Percentiles rank a stretch among this genome's conserved stretches.
These are phyloP conservation scores for Barbarea vulgaris DNA, from an alignment of 345 rosid species.

Conservation along the genomic window DNA sequence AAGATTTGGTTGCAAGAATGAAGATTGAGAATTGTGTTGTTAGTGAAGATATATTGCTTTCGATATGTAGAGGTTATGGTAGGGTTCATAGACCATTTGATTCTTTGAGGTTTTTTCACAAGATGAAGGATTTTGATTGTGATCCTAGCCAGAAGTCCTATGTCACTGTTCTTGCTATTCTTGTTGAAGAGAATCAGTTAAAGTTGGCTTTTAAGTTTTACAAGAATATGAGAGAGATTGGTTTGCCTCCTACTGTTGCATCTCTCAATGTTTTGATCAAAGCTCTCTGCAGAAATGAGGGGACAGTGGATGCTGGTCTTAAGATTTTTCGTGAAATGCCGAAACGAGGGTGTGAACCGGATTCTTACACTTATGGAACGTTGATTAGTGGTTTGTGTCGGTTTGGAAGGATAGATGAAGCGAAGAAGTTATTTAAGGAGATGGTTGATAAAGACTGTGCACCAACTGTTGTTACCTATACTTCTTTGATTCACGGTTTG, in stretches of 20 bases:
- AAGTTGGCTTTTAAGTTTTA: conserved; percentile 69
- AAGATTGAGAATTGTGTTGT: conserved; percentile 58
- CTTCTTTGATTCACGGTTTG: conserved; percentile 71
- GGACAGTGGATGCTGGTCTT: conserved; percentile 68
- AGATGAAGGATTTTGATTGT: conserved; percentile 68
- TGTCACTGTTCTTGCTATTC: conserved; percentile 62
- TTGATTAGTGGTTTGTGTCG: conserved; percentile 82
- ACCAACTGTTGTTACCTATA: conserved; percentile 84
- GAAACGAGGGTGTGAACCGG: conserved; percentile 63
- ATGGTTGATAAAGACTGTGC: conserved; percentile 72
- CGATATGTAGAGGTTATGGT: conserved; percentile 75
- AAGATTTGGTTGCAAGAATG: conserved; percentile 74
- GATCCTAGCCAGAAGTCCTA: conserved; percentile 59
- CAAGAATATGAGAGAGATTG: conserved; percentile 64
- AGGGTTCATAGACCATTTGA: conserved; percentile 77
- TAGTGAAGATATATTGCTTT: conserved; percentile 62
- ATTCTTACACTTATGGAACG: conserved; percentile 90
- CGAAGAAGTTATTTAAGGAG: conserved; percentile 68
- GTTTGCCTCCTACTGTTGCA: conserved; percentile 58
- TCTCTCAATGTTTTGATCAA: conserved; percentile 88
- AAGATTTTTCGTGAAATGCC: conserved; percentile 85
- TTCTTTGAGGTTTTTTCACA: conserved; percentile 65
- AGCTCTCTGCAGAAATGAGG: conserved; percentile 72
- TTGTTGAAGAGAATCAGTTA: conserved; percentile 80
- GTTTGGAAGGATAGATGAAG: conserved; percentile 64